Percentiles rank a stretch among this genome's conserved stretches.
Conservation (phyloP, 805 yeast species). For the Candida krabiensis region DNA sequence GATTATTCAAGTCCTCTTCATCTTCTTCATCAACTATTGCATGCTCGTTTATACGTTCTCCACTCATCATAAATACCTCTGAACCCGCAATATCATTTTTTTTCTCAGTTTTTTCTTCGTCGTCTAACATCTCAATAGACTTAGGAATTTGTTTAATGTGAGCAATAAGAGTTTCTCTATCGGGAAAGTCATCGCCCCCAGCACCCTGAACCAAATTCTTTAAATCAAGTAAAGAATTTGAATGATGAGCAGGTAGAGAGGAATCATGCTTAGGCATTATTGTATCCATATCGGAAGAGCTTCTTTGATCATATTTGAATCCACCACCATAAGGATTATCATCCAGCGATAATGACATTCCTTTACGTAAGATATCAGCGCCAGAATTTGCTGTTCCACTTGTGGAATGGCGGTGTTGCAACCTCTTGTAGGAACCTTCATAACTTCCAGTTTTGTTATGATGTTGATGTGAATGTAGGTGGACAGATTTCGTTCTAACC, state of each 20-base stretch:
- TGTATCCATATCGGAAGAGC: conserved; percentile 5
- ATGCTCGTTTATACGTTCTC: conserved; percentile 9
- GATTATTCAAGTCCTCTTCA: no score
- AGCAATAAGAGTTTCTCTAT: conserved; percentile 27
- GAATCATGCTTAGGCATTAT: background rate
- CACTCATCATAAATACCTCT: conserved; percentile 10
- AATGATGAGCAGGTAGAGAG: conserved; percentile 11
- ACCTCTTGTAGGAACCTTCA: conserved; percentile 6
- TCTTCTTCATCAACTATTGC: conserved; percentile 19
- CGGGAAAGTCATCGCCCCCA: conserved; percentile 22
- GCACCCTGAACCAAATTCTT: conserved; percentile 17
- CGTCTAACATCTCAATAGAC: no score
- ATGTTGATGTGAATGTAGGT: conserved; percentile 9
- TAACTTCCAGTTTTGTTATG: conserved; percentile 13
- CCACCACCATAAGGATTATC: background rate
- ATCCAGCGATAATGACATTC: background rate
- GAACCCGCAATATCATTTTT: conserved; percentile 4
- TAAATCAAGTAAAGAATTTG: conserved; percentile 25
- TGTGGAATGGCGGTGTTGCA: conserved; percentile 30
- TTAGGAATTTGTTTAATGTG: conserved; percentile 41
- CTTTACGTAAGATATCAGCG: background rate
- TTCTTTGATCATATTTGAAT: conserved; percentile 1
- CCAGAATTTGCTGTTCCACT: conserved; percentile 20
- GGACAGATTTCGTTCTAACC: conserved; percentile 17
- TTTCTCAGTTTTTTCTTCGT: no score